Base-by-base conservation (phyloP, 2,329 filamentous ascomycete genomes). In the Hawksworthiomyces lignivorus region DNA sequence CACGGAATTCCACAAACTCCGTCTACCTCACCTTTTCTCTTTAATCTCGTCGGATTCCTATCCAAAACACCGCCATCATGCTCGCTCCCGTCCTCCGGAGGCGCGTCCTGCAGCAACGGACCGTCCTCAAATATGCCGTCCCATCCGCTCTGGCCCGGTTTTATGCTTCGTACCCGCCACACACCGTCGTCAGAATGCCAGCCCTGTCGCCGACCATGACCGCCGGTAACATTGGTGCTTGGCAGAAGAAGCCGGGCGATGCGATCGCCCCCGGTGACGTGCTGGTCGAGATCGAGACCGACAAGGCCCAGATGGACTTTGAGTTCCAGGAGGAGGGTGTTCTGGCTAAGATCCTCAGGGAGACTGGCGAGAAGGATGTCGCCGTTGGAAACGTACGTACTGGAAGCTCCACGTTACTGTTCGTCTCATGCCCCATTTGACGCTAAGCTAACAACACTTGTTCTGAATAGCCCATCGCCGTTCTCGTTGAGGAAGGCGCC, bases 181-280 rank as follows among this genome's bases (percentile, higher is more conserved):
- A 98, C 72, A 90, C 85, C 54, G 73, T 98, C 65, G 82, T 98
- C 71, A 92, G 80, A 74, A 98, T 98, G 92, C 92, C 92, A 52
- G 92, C 92, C 45, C 76, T 98, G 58, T 98, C 92, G 50, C 92
- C 92, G 42, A 98, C 92, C 55, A 98, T 98, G 92, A 89, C 86
- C 50, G 75, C 86, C 49, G 92, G 92, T 63, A 95, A 94, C 72
- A 94, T 98, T 65, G 94, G 92, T 57, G 72, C 81, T 51, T 98
- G 92, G 92, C 87, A 97, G 73, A 98, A 97, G 79, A 94, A 96
- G 73, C 75, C 81, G 53, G 92, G 92, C 61, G 92, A 98, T 65
- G 60, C 72, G 49, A 82, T 98, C 63, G 72, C 78, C 45, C 89
- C 94, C 39, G 92, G 92, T 62, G 92, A 98, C 63, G 92, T 98